A percentile compares a stretch with the other conserved stretches of the same genome.
Evolutionary conservation across 202 grass and related monocot species (phyloP).

Genomic region (Carex arenaria): DNA sequence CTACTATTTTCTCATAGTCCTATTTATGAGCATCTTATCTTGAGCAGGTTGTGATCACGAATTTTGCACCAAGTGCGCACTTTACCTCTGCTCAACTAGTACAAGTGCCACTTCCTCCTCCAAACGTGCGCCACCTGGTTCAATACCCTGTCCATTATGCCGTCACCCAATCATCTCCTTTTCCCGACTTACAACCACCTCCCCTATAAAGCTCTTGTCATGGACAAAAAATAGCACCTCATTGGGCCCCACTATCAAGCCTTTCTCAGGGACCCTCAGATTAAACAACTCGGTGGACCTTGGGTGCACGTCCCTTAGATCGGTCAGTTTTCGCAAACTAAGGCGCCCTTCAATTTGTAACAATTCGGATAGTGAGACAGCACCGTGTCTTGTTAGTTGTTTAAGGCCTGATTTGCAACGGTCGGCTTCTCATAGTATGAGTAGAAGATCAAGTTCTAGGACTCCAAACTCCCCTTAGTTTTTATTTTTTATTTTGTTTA

Average conservation of each 20-base stretch:
- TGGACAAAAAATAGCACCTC: slow-evolving; percentile 54
- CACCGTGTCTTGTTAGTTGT: slow-evolving; percentile 67
- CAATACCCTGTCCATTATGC: slow-evolving; percentile 82
- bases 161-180: slow-evolving; percentile 71
- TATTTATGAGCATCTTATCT: not conserved
- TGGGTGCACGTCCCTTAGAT: slow-evolving; percentile 70
- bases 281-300: slow-evolving; percentile 50
- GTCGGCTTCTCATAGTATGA: slow-evolving; percentile 53
- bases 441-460: slow-evolving; percentile 53
- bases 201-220: slow-evolving; percentile 61
- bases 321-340: slow-evolving; percentile 43
- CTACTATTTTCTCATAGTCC: not conserved
- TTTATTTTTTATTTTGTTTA: slow-evolving; percentile 18
- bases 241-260: slow-evolving; percentile 34
- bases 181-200: slow-evolving; percentile 44
- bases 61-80: slow-evolving; percentile 92
- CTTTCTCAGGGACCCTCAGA: slow-evolving; percentile 8
- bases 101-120: slow-evolving; percentile 43
- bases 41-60: slow-evolving; percentile 81
- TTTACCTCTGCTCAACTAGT: slow-evolving; percentile 81
- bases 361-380: slow-evolving; percentile 42
- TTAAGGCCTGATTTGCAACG: slow-evolving; percentile 38
- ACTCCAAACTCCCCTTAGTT: slow-evolving; percentile 22
- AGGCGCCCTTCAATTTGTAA: slow-evolving; percentile 52
- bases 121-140: slow-evolving; percentile 40